phyloP scores from a whole-genome alignment of 2,329 filamentous ascomycete species.

The Aureobasidium sp. region DNA sequence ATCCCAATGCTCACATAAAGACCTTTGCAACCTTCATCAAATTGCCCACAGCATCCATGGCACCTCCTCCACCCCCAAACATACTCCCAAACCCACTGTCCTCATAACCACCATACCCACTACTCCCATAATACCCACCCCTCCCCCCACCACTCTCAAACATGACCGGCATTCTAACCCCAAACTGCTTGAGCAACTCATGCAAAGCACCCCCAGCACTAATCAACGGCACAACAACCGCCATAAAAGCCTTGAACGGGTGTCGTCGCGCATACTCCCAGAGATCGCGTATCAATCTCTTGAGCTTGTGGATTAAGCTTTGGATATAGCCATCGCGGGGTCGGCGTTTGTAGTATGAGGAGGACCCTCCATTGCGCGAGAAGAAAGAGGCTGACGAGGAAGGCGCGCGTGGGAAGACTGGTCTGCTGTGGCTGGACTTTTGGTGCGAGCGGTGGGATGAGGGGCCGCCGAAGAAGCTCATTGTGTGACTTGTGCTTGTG shows the following conservation, averaged over 20 bases:
- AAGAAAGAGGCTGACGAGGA: slow-evolving; percentile 11
- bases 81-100: slow-evolving; percentile 29
- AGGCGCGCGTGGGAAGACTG: slow-evolving; percentile 11
- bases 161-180: slow-evolving; percentile 53
- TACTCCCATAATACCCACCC: slow-evolving; percentile 39
- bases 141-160: slow-evolving; percentile 24
- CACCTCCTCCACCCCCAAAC: slow-evolving; percentile 27
- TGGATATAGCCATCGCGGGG: slow-evolving; percentile 73
- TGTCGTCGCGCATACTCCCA: slow-evolving; percentile 74
- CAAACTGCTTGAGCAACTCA: slow-evolving; percentile 70
- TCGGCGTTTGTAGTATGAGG: slow-evolving; percentile 68
- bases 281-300: slow-evolving; percentile 72
- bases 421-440: not conserved
- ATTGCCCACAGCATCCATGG: slow-evolving; percentile 41
- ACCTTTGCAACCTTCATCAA: slow-evolving; percentile 46
- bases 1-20: slow-evolving; percentile 38
- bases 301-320: slow-evolving; percentile 66
- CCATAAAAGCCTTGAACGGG: slow-evolving; percentile 82
- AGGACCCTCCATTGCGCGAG: slow-evolving; percentile 34
- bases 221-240: slow-evolving; percentile 79
- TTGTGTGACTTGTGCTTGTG: not conserved
- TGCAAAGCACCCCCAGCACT: slow-evolving; percentile 70
- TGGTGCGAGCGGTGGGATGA: not conserved
- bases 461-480: slow-evolving; percentile 16
- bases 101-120: slow-evolving; percentile 35